A percentile compares a stretch with the other conserved stretches of the same genome.
phyloP scores from a whole-genome alignment of 768 basidiomycete genomes.

The Cystobasidium tubakii region DNA sequence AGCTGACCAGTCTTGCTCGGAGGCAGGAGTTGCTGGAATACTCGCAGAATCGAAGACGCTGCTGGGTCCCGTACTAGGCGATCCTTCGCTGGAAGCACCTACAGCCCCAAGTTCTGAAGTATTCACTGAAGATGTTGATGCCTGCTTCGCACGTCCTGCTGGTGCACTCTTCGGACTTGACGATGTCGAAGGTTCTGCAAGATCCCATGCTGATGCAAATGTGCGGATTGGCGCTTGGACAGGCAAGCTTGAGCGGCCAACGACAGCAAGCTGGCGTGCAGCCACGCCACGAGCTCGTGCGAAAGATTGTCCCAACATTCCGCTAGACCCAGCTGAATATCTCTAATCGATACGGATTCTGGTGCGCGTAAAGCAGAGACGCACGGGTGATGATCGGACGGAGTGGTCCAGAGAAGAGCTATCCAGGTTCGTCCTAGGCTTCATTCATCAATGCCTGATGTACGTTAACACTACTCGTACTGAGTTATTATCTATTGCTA shows the following conservation, averaged over 20 bases:
- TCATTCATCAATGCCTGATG: too few relatives aligned
- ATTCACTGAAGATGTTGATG: neutral
- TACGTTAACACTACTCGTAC: neutral
- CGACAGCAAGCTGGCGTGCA: neutral
- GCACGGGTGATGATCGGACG: neutral
- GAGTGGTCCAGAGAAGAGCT: neutral
- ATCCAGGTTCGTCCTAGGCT: too few relatives aligned
- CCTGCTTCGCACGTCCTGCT: constrained; percentile 7
- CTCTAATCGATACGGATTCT: neutral
- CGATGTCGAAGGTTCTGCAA: constrained; percentile 9
- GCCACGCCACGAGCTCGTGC: neutral
- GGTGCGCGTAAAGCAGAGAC: neutral
- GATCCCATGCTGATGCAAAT: constrained; percentile 17
- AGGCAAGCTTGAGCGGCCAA: neutral
- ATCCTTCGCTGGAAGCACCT: neutral
- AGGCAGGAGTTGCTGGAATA: neutral
- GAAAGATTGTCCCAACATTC: neutral
- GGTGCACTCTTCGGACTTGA: neutral
- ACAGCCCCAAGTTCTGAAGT: neutral
- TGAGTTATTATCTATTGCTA: constrained; percentile 1
- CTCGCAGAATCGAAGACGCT: constrained; percentile 4
- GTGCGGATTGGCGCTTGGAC: neutral
- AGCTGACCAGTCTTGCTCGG: constrained; percentile 66
- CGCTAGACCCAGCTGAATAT: neutral
- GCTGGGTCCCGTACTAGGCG: neutral